Evolutionary conservation across 1,284 basidiomycete genomes (phyloP), one percentile per base, ranked within the genome.

Genomic region (Schizophyllum amplum): DNA sequence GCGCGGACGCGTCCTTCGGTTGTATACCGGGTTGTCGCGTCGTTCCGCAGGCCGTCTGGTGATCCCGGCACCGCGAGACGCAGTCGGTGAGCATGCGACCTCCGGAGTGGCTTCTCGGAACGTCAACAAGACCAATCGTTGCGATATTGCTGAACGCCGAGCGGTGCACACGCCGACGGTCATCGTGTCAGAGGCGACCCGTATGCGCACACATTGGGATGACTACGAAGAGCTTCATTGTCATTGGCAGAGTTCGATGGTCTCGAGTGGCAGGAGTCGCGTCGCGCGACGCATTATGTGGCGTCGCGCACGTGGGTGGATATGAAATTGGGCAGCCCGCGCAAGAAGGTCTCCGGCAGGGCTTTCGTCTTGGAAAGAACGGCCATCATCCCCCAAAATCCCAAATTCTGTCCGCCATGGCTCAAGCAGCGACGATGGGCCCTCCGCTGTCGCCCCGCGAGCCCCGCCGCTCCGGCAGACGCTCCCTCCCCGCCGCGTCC

Each of bases 361-460:
- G 33, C 13, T 13, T 42, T 42, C 33, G 33, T 42, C 33, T 42
- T 42, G 33, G 17, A 42, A 42, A 42, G 33, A 42, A 42, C 33
- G 33, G 33, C 17, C 33, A 42, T 42, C 33, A 42, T 9, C 33
- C 33, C 33, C 33, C 33, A 42, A 42, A 42, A 42, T 42, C 33
- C 33, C 33, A 17, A 42, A 42, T 42, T 42, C 33, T 9, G 17
- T 17, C 21, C 51, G 25, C 23, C 51, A 24, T 50, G 22, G 49
- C 22, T 20, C 21, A 24, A 24, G 22, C 77, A 53, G 74, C 74
- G 53, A 67, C 75, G 53, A 89, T 89, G 87, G 85, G 84, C 57
- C 86, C 86, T 23, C 85, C 85, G n/a, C 77, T 83, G 54, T 86
- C 86, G 59, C 86, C 85, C 24, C 76, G 84, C 65, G 87, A 89